These are phyloP conservation scores for Mayamaea pseudoterrestris DNA, from an alignment of 108 stramenopile species.

Conservation along the genomic window DNA sequence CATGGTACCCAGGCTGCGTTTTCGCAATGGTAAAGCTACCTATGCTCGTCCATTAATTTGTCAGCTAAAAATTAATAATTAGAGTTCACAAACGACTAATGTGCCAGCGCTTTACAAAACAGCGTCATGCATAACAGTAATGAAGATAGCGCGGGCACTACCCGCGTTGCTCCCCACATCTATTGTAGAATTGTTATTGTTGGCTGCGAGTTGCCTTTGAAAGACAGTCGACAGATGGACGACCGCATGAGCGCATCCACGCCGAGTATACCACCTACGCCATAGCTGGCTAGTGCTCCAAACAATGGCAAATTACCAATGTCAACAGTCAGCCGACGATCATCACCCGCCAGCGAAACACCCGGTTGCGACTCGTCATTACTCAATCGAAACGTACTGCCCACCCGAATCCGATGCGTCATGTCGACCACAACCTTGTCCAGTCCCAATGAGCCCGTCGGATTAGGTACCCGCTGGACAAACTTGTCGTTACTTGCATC, in stretches of 20 bases:
- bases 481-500: constrained; percentile 8
- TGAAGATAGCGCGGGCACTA: too few relatives aligned
- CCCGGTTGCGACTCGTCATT: constrained; percentile 1
- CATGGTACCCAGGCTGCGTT: too few relatives aligned
- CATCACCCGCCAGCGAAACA: constrained; percentile 7
- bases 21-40: too few relatives aligned
- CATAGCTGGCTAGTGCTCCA: constrained; percentile 31
- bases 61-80: too few relatives aligned
- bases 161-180: too few relatives aligned
- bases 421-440: constrained; percentile 50
- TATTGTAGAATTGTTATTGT: too few relatives aligned
- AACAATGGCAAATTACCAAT: constrained; percentile 64
- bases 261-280: constrained; percentile 63
- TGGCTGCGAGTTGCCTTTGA: too few relatives aligned
- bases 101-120: too few relatives aligned
- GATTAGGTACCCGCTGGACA: constrained; percentile 16
- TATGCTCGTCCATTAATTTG: too few relatives aligned
- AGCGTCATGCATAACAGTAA: too few relatives aligned
- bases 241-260: constrained; percentile 60
- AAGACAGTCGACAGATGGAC: too few relatives aligned
- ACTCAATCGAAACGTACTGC: constrained; percentile 32
- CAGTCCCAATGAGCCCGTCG: constrained; percentile 59
- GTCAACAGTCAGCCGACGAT: constrained; percentile 34
- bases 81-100: too few relatives aligned
- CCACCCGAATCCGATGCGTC: constrained; percentile 45